Evolutionary conservation across 306 rosid species (phyloP), one percentile per base, ranked within the genome.

Genomic region (Quercus aquifolioides): DNA sequence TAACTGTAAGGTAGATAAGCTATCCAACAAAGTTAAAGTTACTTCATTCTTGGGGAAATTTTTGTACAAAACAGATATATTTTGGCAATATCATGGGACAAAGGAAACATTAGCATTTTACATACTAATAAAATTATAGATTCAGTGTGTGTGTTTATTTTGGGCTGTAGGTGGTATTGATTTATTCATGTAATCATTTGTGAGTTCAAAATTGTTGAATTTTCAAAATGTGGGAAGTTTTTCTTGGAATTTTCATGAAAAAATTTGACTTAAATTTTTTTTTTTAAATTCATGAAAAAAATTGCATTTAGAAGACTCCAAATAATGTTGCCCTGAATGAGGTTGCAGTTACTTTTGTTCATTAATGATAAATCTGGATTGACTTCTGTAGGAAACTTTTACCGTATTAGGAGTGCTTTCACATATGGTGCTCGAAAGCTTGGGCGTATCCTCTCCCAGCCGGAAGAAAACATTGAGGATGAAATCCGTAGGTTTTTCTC

Each of bases 351-450:
- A 49, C 33, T 70, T 49, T 43, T 46, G 56, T 12, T 43, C 30
- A 13, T 38, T 23, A n/a, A 69, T 38, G n/a, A 82, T n/a, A 41
- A 41, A 62, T 71, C 75, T 56, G 68, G 69, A 10, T n/a, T 59
- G 56, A 31, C 73, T 76, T 63, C 51, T 77, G 77, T 80, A 87
- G 90, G 90, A 54, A 87, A 87, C 83, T 87, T 84, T 63, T 87
- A 82, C 57, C 79, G 90, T 35, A 87, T 87, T 60, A 87, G 83
- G 80, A 87, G 90, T 71, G 90, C 90, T 63, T 87, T 87, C 85
- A 82, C 88, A 46, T 84, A 73, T 74, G 90, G 90, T 84, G 90
- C 90, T 63, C 85, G 90, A 18, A 87, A 87, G 76, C 84, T 87
- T 20, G 84, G 90, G 28, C 80, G 21, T 73, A 71, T 82, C 78